Percentiles rank a stretch among this genome's conserved stretches.
Conservation (phyloP, 345 rosid genomes). For the Passiflora organensis region DNA sequence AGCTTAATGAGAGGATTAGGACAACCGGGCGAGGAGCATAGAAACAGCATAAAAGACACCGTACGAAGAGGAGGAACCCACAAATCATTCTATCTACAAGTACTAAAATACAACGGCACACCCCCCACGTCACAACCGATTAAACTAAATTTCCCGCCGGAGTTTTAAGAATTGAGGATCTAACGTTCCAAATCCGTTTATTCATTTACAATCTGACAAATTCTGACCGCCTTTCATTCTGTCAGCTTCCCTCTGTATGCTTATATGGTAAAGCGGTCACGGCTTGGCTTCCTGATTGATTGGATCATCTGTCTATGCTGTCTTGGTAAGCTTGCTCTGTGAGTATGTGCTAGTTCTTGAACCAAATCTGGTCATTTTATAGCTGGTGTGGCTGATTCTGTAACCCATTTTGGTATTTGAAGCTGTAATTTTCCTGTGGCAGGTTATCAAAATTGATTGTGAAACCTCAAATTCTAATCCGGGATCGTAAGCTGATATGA, state of each 20-base stretch:
- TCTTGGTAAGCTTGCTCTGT: too few relatives aligned
- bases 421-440: too few relatives aligned
- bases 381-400: too few relatives aligned
- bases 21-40: constrained; percentile 2
- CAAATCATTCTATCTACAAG: constrained; percentile 34
- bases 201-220: constrained; percentile 30
- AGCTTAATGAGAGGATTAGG: not conserved
- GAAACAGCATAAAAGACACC: constrained; percentile 38
- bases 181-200: constrained; percentile 9
- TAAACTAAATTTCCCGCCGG: constrained; percentile 22
- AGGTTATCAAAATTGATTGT: too few relatives aligned
- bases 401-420: too few relatives aligned
- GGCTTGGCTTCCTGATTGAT: constrained; percentile 5
- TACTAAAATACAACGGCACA: constrained; percentile 29
- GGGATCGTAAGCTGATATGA: too few relatives aligned
- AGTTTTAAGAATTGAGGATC: constrained; percentile 13
- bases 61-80: constrained; percentile 25
- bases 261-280: constrained; percentile 7
- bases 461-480: too few relatives aligned
- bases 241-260: constrained; percentile 33
- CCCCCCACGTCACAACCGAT: constrained; percentile 18
- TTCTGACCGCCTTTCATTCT: constrained; percentile 35
- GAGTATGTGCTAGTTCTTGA: too few relatives aligned
- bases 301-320: too few relatives aligned
- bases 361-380: too few relatives aligned